Base-by-base conservation (phyloP, 2,329 filamentous ascomycete species). In the Alternaria sp. region DNA sequence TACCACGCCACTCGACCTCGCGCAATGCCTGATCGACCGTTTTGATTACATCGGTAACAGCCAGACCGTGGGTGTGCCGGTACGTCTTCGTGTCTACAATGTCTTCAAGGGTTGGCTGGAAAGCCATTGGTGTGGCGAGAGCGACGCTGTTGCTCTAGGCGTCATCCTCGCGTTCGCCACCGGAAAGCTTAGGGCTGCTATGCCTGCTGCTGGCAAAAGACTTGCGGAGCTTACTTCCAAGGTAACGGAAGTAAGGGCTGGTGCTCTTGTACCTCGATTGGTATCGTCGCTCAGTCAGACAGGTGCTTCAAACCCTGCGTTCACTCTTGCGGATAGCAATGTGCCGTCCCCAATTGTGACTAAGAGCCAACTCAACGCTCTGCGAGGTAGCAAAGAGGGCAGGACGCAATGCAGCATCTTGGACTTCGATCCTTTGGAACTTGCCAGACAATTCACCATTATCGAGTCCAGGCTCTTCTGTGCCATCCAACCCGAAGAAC, bases 81-180 rank as follows among this genome's bases (percentile, higher is more conserved):
- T 98, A 21, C 90, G 94, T 55, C 84, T 99, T 51, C 89, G 96
- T 55, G 93, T 98, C 2, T 98, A 96, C 84, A 98, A 99, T 77
- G 90, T 94, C 60, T 93, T 99, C 85, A 99, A 99, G 81, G 92
- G 92, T 45, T 99, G 96, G 96, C 84, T 99, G 20, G 96, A 98
- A 82, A 96, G 92, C 7, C 94, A 99, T 80, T 99, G 96, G 95
- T 89, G 92, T 51, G 89, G 93, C 67, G 89, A 93, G 63, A 89
- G 90, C 11, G 96, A 99, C 77, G 87, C 88, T 57, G 86, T 88
- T 12, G 93, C 94, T 1, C 84, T 99, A 9, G 84, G 87, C 1
- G 83, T 92, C 53, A 96, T 99, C 66, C 85, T 91, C 33, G 84
- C 88, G 1, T 99, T 99, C 79, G 94, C 95, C 3, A 88, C 90